Base-by-base conservation (phyloP, 2,329 filamentous ascomycete genomes). In the Paramyrothecium roridum region DNA sequence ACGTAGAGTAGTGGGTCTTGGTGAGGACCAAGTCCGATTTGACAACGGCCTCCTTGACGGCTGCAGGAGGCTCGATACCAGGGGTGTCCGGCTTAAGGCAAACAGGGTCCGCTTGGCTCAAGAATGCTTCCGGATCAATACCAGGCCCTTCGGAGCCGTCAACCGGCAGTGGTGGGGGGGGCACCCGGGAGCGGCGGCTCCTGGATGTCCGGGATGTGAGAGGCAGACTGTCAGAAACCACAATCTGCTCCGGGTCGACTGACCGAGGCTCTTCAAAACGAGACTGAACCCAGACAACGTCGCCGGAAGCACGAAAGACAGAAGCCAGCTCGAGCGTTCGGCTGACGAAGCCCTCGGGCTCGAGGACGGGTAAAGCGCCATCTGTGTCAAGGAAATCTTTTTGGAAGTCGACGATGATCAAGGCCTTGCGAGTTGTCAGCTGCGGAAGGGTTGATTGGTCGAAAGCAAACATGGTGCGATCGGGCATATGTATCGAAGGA, bases 1-100 rank as follows among this genome's bases (percentile, higher is more conserved):
- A 93, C 16, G 93, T 93, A 3, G 95, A 98, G 71, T 98, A 98
- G 62, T 91, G 84, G 6, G 85, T 85, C 71, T 96, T 98, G 53
- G 80, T 75, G 54, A 86, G 69, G 48, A 76, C 67, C 47, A 80
- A 65, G 58, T 88, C 85, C 46, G 69, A 69, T 69, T 61, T 76
- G 67, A 68, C 84, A 62, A 78, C 69, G 40, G 67, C 72, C 7
- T 70, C 67, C 54, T 74, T 68, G n/a, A 83, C 68, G 1, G 65
- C 62, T 2, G 73, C 64, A 1, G 76, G 72, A 37, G 84, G 71
- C 53, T 79, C 76, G 20, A 72, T 71, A 8, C 81, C 83, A 6
- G 64, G 56, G 2, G 80, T 76, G 43, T 71, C 74, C 20, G 71
- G 67, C 48, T 73, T 72, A 17, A 82, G 77, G 53, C 80, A 80